These are phyloP conservation scores for Aspergillus persii DNA, from an alignment of 2,329 filamentous ascomycete genomes.

Conservation along the genomic window DNA sequence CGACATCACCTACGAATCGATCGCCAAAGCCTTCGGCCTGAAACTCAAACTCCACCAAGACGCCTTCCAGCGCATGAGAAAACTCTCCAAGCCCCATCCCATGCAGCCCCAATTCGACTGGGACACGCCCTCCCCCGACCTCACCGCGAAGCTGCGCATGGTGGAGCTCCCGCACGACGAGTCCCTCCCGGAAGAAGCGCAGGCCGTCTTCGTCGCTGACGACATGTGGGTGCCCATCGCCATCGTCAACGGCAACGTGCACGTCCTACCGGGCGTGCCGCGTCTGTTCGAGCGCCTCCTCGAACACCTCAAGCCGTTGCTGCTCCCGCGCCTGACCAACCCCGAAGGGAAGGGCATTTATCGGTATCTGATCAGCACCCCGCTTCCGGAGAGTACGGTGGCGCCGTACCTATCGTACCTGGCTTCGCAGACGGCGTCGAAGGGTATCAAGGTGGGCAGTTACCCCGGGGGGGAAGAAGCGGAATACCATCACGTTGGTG, in stretches of 20 bases:
- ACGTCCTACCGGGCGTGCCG: conserved; percentile 89
- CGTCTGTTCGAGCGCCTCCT: conserved; percentile 77
- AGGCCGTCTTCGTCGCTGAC: conserved; percentile 75
- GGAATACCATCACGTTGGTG: conserved; percentile 88
- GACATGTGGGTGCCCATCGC: conserved; percentile 88
- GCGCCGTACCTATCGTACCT: conserved; percentile 80
- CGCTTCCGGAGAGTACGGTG: conserved; percentile 79
- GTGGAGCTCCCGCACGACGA: conserved; percentile 78
- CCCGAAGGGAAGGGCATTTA: conserved; percentile 77
- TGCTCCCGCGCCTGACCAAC: conserved; percentile 71
- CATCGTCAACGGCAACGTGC: conserved; percentile 87
- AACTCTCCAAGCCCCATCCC: conserved; percentile 69
- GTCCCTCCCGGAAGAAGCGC: conserved; percentile 61
- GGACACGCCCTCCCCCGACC: conserved; percentile 74
- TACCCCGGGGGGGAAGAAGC: conserved; percentile 87
- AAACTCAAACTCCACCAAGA: conserved; percentile 73
- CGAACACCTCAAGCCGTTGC: conserved; percentile 67
- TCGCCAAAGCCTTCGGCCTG: conserved; percentile 82
- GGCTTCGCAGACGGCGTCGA: conserved; percentile 67
- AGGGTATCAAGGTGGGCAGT: conserved; percentile 88
- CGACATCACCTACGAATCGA: conserved; percentile 94
- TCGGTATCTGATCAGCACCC: conserved; percentile 81
- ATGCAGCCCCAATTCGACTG: conserved; percentile 76
- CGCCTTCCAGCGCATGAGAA: conserved; percentile 79
- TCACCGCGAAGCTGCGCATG: conserved; percentile 86